phyloP scores from a whole-genome alignment of 768 basidiomycete genomes.

The Trametes meyenii region DNA sequence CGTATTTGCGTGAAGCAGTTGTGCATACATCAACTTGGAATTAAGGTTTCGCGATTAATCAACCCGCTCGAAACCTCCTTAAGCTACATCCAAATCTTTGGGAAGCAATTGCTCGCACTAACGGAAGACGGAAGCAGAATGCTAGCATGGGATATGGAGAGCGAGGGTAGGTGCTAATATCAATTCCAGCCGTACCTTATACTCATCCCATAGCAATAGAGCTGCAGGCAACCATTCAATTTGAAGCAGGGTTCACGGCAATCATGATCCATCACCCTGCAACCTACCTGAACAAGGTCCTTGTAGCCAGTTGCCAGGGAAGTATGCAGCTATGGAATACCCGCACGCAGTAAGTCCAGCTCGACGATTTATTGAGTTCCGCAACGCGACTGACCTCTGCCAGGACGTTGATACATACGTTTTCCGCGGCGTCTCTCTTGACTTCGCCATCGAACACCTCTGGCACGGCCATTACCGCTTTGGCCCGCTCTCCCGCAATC shows the following conservation, averaged over 20 bases:
- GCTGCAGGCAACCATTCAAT: slow-evolving; percentile 68
- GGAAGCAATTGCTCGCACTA: slow-evolving; percentile 76
- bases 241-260: slow-evolving; percentile 86
- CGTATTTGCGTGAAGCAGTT: background rate
- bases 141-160: slow-evolving; percentile 73
- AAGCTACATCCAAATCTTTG: slow-evolving; percentile 75
- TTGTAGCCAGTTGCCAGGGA: slow-evolving; percentile 83
- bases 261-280: slow-evolving; percentile 86
- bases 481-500: slow-evolving; percentile 92
- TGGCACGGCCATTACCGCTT: slow-evolving; percentile 62
- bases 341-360: slow-evolving; percentile 63
- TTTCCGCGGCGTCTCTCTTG: slow-evolving; percentile 57
- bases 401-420: slow-evolving; percentile 85
- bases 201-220: slow-evolving; percentile 39
- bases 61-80: slow-evolving; percentile 68
- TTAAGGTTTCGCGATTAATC: slow-evolving; percentile 56
- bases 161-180: slow-evolving; percentile 50
- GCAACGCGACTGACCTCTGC: slow-evolving; percentile 1
- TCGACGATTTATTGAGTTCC: no score
- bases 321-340: slow-evolving; percentile 94
- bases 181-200: no score
- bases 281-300: slow-evolving; percentile 94
- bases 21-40: background rate
- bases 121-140: slow-evolving; percentile 78
- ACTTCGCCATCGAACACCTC: slow-evolving; percentile 33